Evolutionary conservation across 2,329 filamentous ascomycete genomes (phyloP), one percentile per base, ranked within the genome.

Genomic region (Juglanconis sp.): DNA sequence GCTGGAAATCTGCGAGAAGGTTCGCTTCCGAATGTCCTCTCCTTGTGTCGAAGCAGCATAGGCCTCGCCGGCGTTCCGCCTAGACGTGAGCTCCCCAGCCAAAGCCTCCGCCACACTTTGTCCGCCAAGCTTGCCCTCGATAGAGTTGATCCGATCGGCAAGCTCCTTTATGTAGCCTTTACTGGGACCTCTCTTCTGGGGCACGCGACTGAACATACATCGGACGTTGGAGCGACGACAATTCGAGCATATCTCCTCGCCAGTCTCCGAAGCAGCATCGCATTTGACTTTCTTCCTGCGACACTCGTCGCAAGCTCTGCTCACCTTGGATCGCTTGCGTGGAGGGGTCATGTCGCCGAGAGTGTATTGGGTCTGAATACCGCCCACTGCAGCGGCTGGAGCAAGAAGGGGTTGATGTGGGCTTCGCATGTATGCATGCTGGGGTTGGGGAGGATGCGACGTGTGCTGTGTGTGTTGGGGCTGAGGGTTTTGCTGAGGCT

Each of bases 161-260:
- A 96, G 82, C 72, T 96, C 92, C 71, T 96, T 96, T 72, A 96
- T 96, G 68, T 96, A 96, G 15, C 92, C 92, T 82, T 96, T 96
- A 70, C 89, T 95, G 3, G 92, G 92, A 1, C 92, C 92, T 63
- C 91, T 83, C 74, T 95, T 96, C 81, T 95, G 91, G 1, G 91
- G 92, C 57, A 95, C 88, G 54, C 92, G 85, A 73, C 90, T 96
- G 71, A 96, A 96, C 24, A 92, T 82, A 74, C 92, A 96, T 30
- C 80, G 79, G n/a, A 87, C 84, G n/a, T 84, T 84, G 7, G 90
- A 87, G 56, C 91, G 85, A 57, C 87, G 86, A 72, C 92, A 96
- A 69, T 91, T 94, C 3, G 89, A 90, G 69, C 92, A 96, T 5
- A 89, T 87, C 61, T 87, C 84, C 17, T 89, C 85, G 15, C 86